Conservation (phyloP, 2,329 filamentous ascomycete species). For the Cladophialophora carrionii region DNA sequence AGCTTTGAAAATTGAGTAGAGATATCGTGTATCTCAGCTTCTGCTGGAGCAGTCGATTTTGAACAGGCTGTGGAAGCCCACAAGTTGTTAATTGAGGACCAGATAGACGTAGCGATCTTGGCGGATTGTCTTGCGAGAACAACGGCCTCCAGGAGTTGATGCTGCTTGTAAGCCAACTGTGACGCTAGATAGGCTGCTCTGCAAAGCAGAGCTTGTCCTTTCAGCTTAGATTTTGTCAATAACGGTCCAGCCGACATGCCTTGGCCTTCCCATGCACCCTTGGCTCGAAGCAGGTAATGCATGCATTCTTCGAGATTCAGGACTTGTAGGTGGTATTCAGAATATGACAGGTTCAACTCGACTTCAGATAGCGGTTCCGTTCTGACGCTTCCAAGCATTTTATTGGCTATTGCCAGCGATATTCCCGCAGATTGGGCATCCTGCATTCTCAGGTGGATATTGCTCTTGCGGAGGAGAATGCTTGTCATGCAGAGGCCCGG, state of each 20-base stretch:
- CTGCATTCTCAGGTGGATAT: conserved; percentile 63
- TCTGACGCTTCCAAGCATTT: conserved; percentile 48
- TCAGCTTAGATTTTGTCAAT: conserved; percentile 22
- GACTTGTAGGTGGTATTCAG: conserved; percentile 72
- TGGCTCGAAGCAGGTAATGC: conserved; percentile 42
- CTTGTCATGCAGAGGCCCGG: conserved; percentile 48
- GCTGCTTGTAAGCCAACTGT: conserved; percentile 23
- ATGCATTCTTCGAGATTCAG: conserved; percentile 66
- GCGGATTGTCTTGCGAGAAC: conserved; percentile 34
- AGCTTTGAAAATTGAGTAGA: conserved; percentile 47
- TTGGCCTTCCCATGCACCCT: conserved; percentile 41
- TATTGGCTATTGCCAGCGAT: conserved; percentile 62
- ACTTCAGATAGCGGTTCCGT: conserved; percentile 54
- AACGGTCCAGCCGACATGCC: neutral
- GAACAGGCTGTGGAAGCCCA: conserved; percentile 37
- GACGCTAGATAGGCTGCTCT: conserved; percentile 33
- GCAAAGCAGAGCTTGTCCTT: conserved; percentile 25
- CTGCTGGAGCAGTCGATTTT: conserved; percentile 5
- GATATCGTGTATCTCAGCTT: conserved; percentile 44
- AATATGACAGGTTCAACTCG: conserved; percentile 69
- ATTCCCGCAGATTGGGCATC: conserved; percentile 62
- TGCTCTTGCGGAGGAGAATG: conserved; percentile 53
- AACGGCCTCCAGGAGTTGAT: conserved; percentile 26
- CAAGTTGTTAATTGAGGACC: conserved; percentile 40
- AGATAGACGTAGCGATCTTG: conserved; percentile 34